These are phyloP conservation scores for Diaporthe aspalathi DNA, from an alignment of 2,329 filamentous ascomycete species.

Conservation along the genomic window DNA sequence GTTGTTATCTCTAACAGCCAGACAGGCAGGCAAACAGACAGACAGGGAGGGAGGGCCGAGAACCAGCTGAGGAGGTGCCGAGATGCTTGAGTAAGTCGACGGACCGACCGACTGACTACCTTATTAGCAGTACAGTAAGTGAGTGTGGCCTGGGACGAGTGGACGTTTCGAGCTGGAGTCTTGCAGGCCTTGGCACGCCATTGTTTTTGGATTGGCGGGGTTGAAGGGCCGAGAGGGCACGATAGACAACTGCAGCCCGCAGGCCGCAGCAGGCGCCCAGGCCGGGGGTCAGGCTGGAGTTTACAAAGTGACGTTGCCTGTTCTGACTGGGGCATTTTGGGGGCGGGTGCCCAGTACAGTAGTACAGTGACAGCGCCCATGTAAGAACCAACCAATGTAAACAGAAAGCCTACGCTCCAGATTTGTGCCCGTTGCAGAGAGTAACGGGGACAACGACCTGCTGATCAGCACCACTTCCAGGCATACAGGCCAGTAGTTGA, in stretches of 20 bases:
- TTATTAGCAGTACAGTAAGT: neutral
- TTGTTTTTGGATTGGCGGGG: constrained; percentile 30
- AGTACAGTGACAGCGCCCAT: too few relatives aligned
- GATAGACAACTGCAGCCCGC: neutral
- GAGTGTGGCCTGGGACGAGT: constrained; percentile 22
- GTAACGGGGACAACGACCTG: neutral
- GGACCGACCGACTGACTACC: neutral
- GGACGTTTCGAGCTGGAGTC: constrained; percentile 30
- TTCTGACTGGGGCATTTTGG: neutral
- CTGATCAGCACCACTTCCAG: too few relatives aligned
- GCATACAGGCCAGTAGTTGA: too few relatives aligned
- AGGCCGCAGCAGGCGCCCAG: too few relatives aligned
- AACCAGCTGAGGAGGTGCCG: constrained; percentile 16
- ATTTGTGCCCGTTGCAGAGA: neutral
- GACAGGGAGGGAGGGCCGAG: constrained; percentile 3
- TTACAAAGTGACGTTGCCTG: constrained; percentile 23
- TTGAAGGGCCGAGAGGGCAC: constrained; percentile 1
- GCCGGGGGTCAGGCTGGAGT: constrained; percentile 9
- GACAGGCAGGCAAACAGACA: neutral
- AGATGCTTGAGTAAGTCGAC: constrained; percentile 11
- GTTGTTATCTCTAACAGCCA: neutral
- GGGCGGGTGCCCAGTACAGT: neutral
- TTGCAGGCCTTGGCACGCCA: constrained; percentile 29
- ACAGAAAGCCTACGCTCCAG: constrained; percentile 11
- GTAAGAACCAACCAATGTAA: neutral